phyloP scores from a whole-genome alignment of 169 alveolate genomes.

The Plasmodium yoelii region DNA sequence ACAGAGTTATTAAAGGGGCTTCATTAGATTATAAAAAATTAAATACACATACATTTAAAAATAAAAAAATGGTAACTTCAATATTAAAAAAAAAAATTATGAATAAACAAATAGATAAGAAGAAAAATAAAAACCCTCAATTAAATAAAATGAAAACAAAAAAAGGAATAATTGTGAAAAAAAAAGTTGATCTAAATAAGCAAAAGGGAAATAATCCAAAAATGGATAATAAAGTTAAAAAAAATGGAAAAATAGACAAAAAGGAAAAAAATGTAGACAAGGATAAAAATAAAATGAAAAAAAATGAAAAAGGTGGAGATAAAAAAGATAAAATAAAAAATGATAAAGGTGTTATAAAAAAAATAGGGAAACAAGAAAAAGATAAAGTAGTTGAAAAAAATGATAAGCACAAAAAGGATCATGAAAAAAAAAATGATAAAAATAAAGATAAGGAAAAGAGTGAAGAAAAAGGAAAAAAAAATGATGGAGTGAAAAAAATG shows the following conservation, averaged over 20 bases:
- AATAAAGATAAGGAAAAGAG: conserved; percentile 28
- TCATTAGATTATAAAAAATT: conserved; percentile 55
- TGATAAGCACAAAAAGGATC: conserved; percentile 4
- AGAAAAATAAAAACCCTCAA: conserved; percentile 24
- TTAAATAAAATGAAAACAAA: conserved; percentile 21
- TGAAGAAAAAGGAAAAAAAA: conserved; percentile 11
- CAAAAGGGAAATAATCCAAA: conserved; percentile 18
- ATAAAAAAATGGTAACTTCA: conserved; percentile 41
- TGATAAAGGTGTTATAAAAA: conserved; percentile 16
- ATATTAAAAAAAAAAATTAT: conserved; percentile 51
- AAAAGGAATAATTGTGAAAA: conserved; percentile 8
- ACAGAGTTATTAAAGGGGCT: conserved; percentile 65
- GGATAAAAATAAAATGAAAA: conserved; percentile 16
- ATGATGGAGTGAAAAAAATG: conserved; percentile 6
- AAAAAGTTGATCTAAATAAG: conserved; percentile 3
- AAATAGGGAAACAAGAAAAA: conserved; percentile 8
- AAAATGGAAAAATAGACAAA: conserved; percentile 22
- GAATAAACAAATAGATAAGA: conserved; percentile 39
- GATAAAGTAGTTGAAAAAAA: conserved; percentile 3
- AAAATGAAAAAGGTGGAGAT: background rate
- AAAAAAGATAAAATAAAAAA: conserved; percentile 8
- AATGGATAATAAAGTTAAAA: conserved; percentile 23
- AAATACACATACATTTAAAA: conserved; percentile 36
- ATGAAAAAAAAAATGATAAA: conserved; percentile 1
- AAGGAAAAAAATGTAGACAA: conserved; percentile 16